These are phyloP conservation scores for Penicillium maclennaniae DNA, from an alignment of 495 filamentous ascomycete genomes.

Conservation along the genomic window DNA sequence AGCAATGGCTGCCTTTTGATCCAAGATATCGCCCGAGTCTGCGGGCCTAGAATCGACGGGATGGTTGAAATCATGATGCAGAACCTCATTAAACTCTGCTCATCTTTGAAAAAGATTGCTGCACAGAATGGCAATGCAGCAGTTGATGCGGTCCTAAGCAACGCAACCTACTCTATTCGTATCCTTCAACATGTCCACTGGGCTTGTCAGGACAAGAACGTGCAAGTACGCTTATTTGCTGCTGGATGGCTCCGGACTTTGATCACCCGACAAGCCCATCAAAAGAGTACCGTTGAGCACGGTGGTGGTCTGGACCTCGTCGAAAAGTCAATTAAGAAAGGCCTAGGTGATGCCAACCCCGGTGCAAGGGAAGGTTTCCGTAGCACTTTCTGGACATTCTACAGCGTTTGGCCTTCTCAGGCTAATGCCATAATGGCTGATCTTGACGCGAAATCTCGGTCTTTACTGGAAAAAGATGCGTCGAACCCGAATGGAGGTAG, in stretches of 20 bases:
- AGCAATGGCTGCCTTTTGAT: slow-evolving; percentile 79
- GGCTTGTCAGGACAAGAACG: slow-evolving; percentile 88
- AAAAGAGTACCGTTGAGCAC: slow-evolving; percentile 80
- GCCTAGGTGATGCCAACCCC: slow-evolving; percentile 81
- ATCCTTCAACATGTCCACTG: slow-evolving; percentile 77
- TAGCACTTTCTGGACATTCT: slow-evolving; percentile 79
- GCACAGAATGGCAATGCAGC: slow-evolving; percentile 74
- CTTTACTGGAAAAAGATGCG: slow-evolving; percentile 71
- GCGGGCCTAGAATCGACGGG: slow-evolving; percentile 74
- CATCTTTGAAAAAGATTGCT: slow-evolving; percentile 83
- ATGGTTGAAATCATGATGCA: slow-evolving; percentile 91
- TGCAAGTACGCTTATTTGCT: slow-evolving; percentile 72
- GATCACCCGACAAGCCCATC: slow-evolving; percentile 69
- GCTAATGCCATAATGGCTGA: slow-evolving; percentile 71
- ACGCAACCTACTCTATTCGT: slow-evolving; percentile 71
- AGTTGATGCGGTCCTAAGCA: slow-evolving; percentile 69
- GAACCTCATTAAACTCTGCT: slow-evolving; percentile 82
- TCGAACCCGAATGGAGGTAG: slow-evolving; percentile 70
- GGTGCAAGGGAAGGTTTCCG: slow-evolving; percentile 81
- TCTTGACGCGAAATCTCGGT: slow-evolving; percentile 70
- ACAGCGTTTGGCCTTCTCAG: slow-evolving; percentile 67
- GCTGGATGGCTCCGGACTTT: slow-evolving; percentile 81
- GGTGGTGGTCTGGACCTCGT: slow-evolving; percentile 74
- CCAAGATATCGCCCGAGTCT: slow-evolving; percentile 75
- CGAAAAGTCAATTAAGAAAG: slow-evolving; percentile 83